These are phyloP conservation scores for Malus hybrid DNA, from an alignment of 331 rosid species.

Conservation along the genomic window DNA sequence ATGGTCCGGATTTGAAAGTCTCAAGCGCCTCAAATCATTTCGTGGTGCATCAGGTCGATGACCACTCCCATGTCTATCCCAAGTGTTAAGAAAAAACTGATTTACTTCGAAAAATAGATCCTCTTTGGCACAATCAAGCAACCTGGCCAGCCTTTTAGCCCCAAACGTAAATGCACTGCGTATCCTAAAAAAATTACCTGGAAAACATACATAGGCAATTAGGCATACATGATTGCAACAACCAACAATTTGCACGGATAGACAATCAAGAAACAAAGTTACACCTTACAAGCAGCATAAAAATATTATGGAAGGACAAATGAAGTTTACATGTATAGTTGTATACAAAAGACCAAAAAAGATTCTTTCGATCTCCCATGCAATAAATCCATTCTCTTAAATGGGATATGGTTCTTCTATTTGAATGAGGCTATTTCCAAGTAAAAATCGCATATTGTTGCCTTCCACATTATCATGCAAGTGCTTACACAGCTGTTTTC, in stretches of 20 bases:
- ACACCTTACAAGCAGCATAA: background rate
- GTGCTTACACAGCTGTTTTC: background rate
- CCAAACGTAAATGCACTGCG: conserved; percentile 99
- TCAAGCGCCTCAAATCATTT: conserved; percentile 41
- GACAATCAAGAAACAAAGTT: background rate
- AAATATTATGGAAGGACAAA: background rate
- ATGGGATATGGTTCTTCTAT: background rate
- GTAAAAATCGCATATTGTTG: background rate
- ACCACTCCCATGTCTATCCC: conserved; percentile 98
- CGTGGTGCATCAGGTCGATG: conserved; percentile 92
- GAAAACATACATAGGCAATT: conserved; percentile 10
- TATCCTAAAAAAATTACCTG: conserved; percentile 97
- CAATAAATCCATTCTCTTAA: background rate
- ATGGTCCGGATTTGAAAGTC: conserved; percentile 43
- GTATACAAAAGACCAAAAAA: background rate
- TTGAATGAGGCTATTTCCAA: background rate
- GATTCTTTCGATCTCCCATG: background rate
- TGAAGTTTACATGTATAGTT: background rate
- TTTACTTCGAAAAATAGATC: conserved; percentile 71
- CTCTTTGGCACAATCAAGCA: conserved; percentile 83
- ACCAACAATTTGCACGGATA: background rate
- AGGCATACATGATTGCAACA: conserved; percentile 3
- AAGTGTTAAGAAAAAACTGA: conserved; percentile 88
- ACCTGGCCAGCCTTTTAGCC: conserved; percentile 75
- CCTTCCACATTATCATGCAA: background rate